Evolutionary conservation across 2,329 filamentous ascomycete species (phyloP), one percentile per base, ranked within the genome.

Genomic region (Fonsecaea pedrosoi): DNA sequence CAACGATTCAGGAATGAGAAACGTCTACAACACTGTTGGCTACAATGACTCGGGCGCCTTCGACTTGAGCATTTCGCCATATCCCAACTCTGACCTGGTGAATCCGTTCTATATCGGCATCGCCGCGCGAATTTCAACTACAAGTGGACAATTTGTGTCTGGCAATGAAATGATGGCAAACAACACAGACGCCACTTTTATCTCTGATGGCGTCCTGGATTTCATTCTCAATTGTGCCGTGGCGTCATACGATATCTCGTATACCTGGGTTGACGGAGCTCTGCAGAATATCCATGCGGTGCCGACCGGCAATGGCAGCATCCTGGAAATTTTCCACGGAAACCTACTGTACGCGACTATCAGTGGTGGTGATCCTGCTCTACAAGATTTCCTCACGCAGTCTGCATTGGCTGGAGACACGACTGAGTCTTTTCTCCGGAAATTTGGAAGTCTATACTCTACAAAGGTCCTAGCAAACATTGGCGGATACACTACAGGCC

Each of bases 11-110:
- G 32, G 32, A n/a, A 37, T 65, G 25, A 50, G 61, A 34, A 65
- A 58, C 25, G 42, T 69, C 10, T 70, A 70, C 60, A 70, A 70
- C 25, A 69, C 66, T n/a, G 63, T 55, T 18, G 63, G 57, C 15
- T 55, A 37, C 9, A 58, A 60, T 32, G 63, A 58, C 42, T 45
- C 53, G 15, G 64, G 54, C 30, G 35, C 58, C n/a, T 59, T 56
- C 12, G 38, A 64, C 21, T 15, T 59, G 3, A 61, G 56, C 35
- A 34, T 67, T 34, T 42, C 38, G 18, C 68, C 65, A 3, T 55
- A 50, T 48, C 18, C 50, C n/a, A 64, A 70, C 35, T 21, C 54
- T 30, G 48, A 70, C 25, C 60, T 70, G 38, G 57, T 66, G 35
- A 70, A 67, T 56, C 58, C 62, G 1, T 50, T 70, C 32, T 62